Conservation (phyloP, 2,329 filamentous ascomycete species). For the Beauveria rudraprayagi region DNA sequence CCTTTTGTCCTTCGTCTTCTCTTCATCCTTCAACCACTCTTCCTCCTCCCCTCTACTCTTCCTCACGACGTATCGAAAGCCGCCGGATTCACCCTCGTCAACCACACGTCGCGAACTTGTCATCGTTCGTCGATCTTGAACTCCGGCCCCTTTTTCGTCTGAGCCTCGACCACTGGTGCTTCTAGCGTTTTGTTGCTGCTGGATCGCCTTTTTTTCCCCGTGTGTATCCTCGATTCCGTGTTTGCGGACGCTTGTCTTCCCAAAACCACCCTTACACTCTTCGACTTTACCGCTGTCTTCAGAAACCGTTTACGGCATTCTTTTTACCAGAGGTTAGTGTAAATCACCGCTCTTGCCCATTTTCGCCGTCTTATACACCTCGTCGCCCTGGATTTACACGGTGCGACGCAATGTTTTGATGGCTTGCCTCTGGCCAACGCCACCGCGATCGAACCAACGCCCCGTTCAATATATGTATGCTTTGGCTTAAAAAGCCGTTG, state of each 20-base stretch:
- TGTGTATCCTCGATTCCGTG: background rate
- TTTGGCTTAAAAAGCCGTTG: background rate
- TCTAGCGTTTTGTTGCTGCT: conserved; percentile 18
- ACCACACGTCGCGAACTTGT: conserved; percentile 11
- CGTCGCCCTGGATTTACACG: background rate
- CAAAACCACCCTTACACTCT: conserved; percentile 14
- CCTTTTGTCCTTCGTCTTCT: conserved; percentile 17
- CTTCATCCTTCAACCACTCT: conserved; percentile 16
- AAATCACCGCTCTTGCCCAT: background rate
- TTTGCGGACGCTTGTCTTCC: conserved; percentile 13
- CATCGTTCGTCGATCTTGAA: conserved; percentile 23
- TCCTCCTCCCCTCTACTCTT: conserved; percentile 15
- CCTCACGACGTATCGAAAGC: conserved; percentile 28
- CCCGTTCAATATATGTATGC: no score
- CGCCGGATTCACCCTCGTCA: conserved; percentile 10
- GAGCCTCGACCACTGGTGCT: conserved; percentile 17
- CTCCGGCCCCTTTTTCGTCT: conserved; percentile 24
- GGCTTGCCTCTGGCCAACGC: background rate
- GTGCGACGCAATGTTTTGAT: conserved; percentile 4
- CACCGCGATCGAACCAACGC: background rate
- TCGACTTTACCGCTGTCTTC: conserved; percentile 3
- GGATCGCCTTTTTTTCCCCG: conserved; percentile 3
- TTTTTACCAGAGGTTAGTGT: conserved; percentile 14
- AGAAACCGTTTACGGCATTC: conserved; percentile 9
- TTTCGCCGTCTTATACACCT: background rate